phyloP scores from a whole-genome alignment of 805 yeast genomes.

The Zygotorulaspora danielsina region DNA sequence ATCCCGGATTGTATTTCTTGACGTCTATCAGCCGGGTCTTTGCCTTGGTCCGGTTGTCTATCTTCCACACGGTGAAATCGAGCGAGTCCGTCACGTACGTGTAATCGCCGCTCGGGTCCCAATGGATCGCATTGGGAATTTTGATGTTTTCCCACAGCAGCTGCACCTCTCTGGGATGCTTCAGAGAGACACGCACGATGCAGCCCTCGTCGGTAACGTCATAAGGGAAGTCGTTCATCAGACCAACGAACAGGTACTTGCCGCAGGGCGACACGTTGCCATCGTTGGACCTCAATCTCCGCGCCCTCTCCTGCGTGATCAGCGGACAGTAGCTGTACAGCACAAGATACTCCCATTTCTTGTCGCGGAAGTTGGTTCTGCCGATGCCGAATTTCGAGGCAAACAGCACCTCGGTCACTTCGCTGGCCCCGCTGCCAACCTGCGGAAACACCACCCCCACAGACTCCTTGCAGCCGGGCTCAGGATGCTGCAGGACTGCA shows the following conservation, averaged over 20 bases:
- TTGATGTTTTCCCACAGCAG: conserved; percentile 39
- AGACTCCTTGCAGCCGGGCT: conserved; percentile 33
- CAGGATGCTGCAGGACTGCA: conserved; percentile 12
- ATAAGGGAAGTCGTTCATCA: conserved; percentile 60
- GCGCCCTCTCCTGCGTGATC: conserved; percentile 30
- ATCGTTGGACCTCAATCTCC: conserved; percentile 65
- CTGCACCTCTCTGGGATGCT: conserved; percentile 25
- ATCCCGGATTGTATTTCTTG: conserved; percentile 20
- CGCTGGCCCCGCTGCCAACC: conserved; percentile 12
- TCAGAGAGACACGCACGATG: conserved; percentile 41
- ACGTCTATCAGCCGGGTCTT: conserved; percentile 41
- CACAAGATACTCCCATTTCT: conserved; percentile 37
- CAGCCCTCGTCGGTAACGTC: conserved; percentile 47
- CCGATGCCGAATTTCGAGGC: conserved; percentile 68
- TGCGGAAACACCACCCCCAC: conserved; percentile 76
- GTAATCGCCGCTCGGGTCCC: conserved; percentile 40
- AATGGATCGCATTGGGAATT: conserved; percentile 73
- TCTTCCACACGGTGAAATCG: conserved; percentile 46
- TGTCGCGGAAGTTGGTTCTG: conserved; percentile 43
- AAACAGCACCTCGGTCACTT: conserved; percentile 47
- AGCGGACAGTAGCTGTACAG: conserved; percentile 35
- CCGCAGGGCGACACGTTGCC: conserved; percentile 78
- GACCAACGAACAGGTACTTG: conserved; percentile 65
- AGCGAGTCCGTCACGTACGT: conserved; percentile 54
- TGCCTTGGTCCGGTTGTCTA: conserved; percentile 32